Evolutionary conservation across 768 basidiomycete species (phyloP).

Genomic region (Trichaptum fuscoviolaceum): DNA sequence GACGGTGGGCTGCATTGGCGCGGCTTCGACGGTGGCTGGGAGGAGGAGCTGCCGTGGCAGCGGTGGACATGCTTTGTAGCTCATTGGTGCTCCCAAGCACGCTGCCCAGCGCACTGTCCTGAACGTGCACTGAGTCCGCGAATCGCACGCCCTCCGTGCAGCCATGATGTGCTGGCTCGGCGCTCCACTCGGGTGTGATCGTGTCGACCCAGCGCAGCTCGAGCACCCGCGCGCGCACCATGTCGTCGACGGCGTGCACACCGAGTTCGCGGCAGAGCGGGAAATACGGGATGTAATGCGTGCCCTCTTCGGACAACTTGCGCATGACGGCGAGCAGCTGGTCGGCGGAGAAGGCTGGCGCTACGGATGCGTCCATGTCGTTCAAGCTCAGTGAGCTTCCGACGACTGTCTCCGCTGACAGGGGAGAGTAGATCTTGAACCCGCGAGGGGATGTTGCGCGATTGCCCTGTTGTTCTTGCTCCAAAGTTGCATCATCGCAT

Average conservation of each 20-base stretch:
- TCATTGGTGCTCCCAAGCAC: constrained; percentile 47
- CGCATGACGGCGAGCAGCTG: constrained; percentile 80
- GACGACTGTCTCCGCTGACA: constrained; percentile 31
- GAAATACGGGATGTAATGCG: constrained; percentile 71
- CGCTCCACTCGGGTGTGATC: constrained; percentile 49
- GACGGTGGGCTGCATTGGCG: not conserved
- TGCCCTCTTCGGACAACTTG: constrained; percentile 59
- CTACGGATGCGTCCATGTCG: constrained; percentile 18
- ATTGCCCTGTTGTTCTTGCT: constrained; percentile 53
- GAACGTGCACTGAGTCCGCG: constrained; percentile 28
- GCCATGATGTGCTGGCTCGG: constrained; percentile 20
- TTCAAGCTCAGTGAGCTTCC: constrained; percentile 17
- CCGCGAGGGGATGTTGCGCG: constrained; percentile 43
- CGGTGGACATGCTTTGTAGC: constrained; percentile 10
- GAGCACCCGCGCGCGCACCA: constrained; percentile 73
- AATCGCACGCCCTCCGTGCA: constrained; percentile 15
- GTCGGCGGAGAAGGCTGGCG: constrained; percentile 64
- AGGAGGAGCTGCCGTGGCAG: not conserved
- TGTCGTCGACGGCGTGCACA: constrained; percentile 76
- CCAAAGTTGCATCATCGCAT: constrained; percentile 43
- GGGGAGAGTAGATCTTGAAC: constrained; percentile 54
- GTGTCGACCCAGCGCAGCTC: constrained; percentile 76
- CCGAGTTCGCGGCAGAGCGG: constrained; percentile 79
- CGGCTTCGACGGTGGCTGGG: not conserved
- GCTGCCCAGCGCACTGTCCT: constrained; percentile 34